phyloP scores from a whole-genome alignment of 2,329 filamentous ascomycete genomes.

The Talaromyces sp. region DNA sequence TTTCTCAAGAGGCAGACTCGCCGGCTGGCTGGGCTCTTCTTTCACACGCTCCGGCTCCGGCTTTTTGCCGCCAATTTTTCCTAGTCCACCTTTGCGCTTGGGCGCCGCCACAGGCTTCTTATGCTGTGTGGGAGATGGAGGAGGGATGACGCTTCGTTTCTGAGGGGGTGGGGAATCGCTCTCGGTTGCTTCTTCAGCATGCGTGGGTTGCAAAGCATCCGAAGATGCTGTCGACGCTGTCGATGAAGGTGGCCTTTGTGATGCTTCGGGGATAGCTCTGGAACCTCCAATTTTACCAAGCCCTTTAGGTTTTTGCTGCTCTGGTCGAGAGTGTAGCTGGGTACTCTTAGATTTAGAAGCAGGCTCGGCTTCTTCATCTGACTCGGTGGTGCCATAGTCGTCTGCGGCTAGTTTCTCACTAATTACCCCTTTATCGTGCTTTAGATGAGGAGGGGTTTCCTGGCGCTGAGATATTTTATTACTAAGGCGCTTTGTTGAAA shows the following conservation, averaged over 20 bases:
- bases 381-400: conserved; percentile 1
- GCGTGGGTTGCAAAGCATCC: background rate
- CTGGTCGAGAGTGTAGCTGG: background rate
- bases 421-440: conserved; percentile 9
- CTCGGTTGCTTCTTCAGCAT: conserved; percentile 11
- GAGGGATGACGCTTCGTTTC: background rate
- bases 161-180: background rate
- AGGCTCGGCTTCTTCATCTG: conserved; percentile 2
- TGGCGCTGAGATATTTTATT: conserved; percentile 24
- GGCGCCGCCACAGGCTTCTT: background rate
- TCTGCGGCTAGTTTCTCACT: background rate
- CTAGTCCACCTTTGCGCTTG: conserved; percentile 13
- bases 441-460: conserved; percentile 30
- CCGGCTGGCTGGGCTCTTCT: background rate
- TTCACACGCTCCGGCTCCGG: conserved; percentile 1
- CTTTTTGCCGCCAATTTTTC: conserved; percentile 21
- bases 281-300: conserved; percentile 16
- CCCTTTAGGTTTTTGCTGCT: conserved; percentile 11
- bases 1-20: background rate
- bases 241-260: conserved; percentile 6
- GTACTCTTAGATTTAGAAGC: background rate
- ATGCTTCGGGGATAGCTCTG: background rate
- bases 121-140: background rate
- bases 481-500: background rate
- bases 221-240: conserved; percentile 12